Evolutionary conservation across 1,284 basidiomycete species (phyloP).

Genomic region (Boletus smithii): DNA sequence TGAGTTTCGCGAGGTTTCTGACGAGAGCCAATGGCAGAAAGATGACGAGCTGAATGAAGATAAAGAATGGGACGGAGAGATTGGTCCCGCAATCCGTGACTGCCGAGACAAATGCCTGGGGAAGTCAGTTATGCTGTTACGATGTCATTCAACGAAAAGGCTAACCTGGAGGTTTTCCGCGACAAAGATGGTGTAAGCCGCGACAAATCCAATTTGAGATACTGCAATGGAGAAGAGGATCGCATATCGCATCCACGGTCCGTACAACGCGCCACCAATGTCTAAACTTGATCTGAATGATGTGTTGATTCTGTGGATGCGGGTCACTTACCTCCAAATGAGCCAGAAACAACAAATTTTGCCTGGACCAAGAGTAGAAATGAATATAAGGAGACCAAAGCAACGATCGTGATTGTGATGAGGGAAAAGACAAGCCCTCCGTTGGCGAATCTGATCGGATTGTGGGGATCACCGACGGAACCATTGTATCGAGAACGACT

Average conservation of each 20-base stretch:
- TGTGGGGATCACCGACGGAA: slow-evolving; percentile 8
- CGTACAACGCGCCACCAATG: slow-evolving; percentile 91
- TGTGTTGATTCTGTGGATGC: background rate
- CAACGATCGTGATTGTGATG: slow-evolving; percentile 77
- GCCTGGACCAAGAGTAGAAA: slow-evolving; percentile 91
- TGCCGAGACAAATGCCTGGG: slow-evolving; percentile 77
- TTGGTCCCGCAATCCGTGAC: slow-evolving; percentile 75
- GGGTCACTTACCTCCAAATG: slow-evolving; percentile 75
- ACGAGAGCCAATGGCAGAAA: slow-evolving; percentile 87
- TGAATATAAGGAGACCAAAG: slow-evolving; percentile 87
- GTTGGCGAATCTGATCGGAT: slow-evolving; percentile 78
- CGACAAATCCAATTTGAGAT: slow-evolving; percentile 88
- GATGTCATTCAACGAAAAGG: background rate
- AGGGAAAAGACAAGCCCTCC: slow-evolving; percentile 92
- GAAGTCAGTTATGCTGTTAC: slow-evolving; percentile 3
- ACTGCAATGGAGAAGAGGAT: slow-evolving; percentile 88
- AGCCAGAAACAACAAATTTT: slow-evolving; percentile 87
- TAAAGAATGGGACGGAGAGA: slow-evolving; percentile 77
- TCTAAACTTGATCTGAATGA: slow-evolving; percentile 47
- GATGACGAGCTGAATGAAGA: slow-evolving; percentile 79
- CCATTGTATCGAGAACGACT: slow-evolving; percentile 3
- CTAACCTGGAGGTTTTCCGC: slow-evolving; percentile 80
- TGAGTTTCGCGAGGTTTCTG: slow-evolving; percentile 89
- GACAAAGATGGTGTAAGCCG: slow-evolving; percentile 95
- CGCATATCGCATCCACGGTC: slow-evolving; percentile 86